Conservation (phyloP, 495 filamentous ascomycete genomes). For the Talaromyces thailandensis region DNA sequence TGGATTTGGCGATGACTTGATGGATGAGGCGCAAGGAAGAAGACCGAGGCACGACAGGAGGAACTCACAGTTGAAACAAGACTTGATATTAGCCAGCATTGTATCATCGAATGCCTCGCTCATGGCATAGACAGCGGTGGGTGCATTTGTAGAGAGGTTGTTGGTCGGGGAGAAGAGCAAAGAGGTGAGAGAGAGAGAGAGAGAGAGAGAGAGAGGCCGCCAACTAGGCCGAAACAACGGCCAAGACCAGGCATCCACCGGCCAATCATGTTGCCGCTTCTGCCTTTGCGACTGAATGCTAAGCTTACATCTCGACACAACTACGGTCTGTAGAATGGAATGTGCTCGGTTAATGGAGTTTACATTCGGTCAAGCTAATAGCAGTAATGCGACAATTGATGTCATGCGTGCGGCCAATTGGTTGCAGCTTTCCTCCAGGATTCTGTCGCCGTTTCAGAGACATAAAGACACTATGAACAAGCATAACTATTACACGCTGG, state of each 20-base stretch:
- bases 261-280: background rate
- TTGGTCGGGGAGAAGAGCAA: background rate
- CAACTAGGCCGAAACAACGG: background rate
- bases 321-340: background rate
- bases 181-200: no score
- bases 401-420: background rate
- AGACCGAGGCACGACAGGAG: background rate
- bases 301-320: background rate
- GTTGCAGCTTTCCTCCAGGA: background rate
- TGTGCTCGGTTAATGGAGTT: background rate
- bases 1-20: constrained; percentile 9
- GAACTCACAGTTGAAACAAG: constrained; percentile 29
- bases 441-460: background rate
- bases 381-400: background rate
- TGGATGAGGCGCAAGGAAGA: constrained; percentile 4
- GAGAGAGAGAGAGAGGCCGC: no score
- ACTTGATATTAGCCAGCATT: constrained; percentile 33
- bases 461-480: no score
- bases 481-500: background rate
- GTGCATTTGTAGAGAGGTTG: background rate
- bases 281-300: background rate
- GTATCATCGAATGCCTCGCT: constrained; percentile 14
- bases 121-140: background rate
- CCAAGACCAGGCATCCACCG: background rate
- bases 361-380: background rate